These are phyloP conservation scores for Vitis riparia DNA, from an alignment of 164 flowering plant genomes.

Conservation along the genomic window DNA sequence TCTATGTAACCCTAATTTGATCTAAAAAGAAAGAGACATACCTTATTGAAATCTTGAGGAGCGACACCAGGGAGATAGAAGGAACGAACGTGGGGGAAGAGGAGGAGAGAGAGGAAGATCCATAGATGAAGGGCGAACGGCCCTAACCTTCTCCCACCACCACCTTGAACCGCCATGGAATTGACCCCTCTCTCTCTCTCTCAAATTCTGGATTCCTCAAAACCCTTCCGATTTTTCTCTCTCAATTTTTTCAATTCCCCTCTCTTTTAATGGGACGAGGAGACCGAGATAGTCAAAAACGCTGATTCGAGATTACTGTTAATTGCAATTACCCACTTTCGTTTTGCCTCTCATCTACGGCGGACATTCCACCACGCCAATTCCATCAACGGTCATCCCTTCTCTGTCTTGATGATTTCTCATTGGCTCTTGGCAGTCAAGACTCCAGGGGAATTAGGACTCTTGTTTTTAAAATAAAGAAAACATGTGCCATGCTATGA, in stretches of 20 bases:
- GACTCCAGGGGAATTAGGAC: too few relatives aligned
- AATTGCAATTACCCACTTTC: too few relatives aligned
- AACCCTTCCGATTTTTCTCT: background rate
- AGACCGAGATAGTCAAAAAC: background rate
- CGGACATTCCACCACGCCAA: too few relatives aligned
- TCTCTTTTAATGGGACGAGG: too few relatives aligned
- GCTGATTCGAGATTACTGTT: too few relatives aligned
- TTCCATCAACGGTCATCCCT: too few relatives aligned
- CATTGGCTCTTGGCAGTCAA: too few relatives aligned
- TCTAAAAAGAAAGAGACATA: background rate
- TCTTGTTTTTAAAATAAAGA: too few relatives aligned
- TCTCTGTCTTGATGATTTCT: too few relatives aligned
- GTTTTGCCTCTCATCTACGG: too few relatives aligned
- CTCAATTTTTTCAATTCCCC: background rate
- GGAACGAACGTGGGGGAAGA: slow-evolving; percentile 28
- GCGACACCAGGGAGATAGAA: slow-evolving; percentile 69
- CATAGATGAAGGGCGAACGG: slow-evolving; percentile 11
- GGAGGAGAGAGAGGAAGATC: slow-evolving; percentile 31
- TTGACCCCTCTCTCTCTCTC: background rate
- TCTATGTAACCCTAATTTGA: background rate
- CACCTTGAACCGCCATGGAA: slow-evolving; percentile 11
- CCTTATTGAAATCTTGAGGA: slow-evolving; percentile 51
- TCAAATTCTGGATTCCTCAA: too few relatives aligned
- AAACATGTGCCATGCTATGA: too few relatives aligned
- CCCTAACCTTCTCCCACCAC: slow-evolving; percentile 7